Conservation (phyloP, 805 yeast species). For the Barnettozyma sucrosica region DNA sequence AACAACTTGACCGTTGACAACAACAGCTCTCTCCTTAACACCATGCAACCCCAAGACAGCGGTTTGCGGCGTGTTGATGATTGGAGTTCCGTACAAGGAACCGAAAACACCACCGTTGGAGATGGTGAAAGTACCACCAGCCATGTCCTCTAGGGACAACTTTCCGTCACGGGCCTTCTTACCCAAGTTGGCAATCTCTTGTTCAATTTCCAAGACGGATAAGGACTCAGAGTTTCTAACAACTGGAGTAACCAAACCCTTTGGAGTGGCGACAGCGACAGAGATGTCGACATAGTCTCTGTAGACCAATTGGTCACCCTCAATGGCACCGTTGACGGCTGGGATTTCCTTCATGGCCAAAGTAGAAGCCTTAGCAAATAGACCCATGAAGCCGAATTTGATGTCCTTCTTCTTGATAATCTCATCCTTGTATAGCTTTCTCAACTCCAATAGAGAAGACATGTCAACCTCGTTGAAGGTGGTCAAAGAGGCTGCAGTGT, state of each 20-base stretch:
- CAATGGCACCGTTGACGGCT: conserved; percentile 92
- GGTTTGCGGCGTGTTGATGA: conserved; percentile 96
- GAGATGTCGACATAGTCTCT: conserved; percentile 96
- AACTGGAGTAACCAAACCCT: conserved; percentile 97
- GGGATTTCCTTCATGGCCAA: conserved; percentile 94
- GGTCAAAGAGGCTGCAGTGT: conserved; percentile 96
- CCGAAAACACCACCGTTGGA: conserved; percentile 99
- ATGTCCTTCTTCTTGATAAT: conserved; percentile 87
- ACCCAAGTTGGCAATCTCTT: conserved; percentile 77
- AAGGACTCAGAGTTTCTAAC: conserved; percentile 94
- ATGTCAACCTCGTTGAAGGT: conserved; percentile 98
- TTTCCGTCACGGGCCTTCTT: conserved; percentile 95
- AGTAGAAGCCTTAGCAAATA: conserved; percentile 88
- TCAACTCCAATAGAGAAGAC: conserved; percentile 86
- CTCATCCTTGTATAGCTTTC: conserved; percentile 96
- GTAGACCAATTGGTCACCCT: conserved; percentile 88
- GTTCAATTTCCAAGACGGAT: conserved; percentile 82
- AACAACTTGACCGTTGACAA: conserved; percentile 91
- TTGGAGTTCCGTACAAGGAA: conserved; percentile 95
- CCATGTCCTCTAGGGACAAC: conserved; percentile 95
- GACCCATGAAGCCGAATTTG: conserved; percentile 98
- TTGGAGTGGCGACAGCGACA: conserved; percentile 97
- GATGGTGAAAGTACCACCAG: conserved; percentile 98
- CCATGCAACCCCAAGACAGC: conserved; percentile 98
- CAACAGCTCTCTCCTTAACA: conserved; percentile 95